phyloP scores from a whole-genome alignment of 192 early-diverging fungal species.

The Gryganskiella cystojenkinii region DNA sequence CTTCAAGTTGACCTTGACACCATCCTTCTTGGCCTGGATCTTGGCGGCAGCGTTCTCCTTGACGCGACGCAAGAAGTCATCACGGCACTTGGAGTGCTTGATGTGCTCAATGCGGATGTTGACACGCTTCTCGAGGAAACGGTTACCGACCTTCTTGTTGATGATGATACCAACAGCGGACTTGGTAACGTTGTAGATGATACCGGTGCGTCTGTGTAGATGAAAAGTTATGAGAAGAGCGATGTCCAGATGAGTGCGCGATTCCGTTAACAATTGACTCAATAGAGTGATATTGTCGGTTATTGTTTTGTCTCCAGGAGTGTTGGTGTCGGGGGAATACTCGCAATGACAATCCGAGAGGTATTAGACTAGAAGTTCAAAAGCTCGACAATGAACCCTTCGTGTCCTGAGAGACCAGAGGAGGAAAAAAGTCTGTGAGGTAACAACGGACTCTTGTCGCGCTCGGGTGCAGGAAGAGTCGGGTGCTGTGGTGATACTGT shows the following conservation, averaged over 20 bases:
- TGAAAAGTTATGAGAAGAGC: not conserved
- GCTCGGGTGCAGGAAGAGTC: too few species aligned
- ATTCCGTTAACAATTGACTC: too few species aligned
- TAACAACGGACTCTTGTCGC: too few species aligned
- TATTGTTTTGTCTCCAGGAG: too few species aligned
- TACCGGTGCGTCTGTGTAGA: conserved; percentile 85
- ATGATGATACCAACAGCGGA: conserved; percentile 97
- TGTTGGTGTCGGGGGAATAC: too few species aligned
- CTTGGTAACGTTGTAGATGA: conserved; percentile 99
- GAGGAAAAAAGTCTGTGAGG: too few species aligned
- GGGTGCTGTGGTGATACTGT: too few species aligned
- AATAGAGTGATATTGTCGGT: not conserved
- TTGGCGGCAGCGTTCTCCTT: conserved; percentile 91
- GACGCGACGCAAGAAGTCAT: conserved; percentile 96
- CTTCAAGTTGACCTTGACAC: conserved; percentile 85
- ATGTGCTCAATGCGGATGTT: conserved; percentile 99
- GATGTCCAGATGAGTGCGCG: too few species aligned
- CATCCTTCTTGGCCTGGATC: conserved; percentile 85
- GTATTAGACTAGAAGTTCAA: too few species aligned
- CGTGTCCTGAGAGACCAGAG: too few species aligned
- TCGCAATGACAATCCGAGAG: too few species aligned
- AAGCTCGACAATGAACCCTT: too few species aligned
- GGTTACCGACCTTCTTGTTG: conserved; percentile 98
- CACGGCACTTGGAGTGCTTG: conserved; percentile 99
- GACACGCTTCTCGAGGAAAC: conserved; percentile 98